phyloP scores from a whole-genome alignment of 2,329 filamentous ascomycete species.

The Alternaria incomplexa region DNA sequence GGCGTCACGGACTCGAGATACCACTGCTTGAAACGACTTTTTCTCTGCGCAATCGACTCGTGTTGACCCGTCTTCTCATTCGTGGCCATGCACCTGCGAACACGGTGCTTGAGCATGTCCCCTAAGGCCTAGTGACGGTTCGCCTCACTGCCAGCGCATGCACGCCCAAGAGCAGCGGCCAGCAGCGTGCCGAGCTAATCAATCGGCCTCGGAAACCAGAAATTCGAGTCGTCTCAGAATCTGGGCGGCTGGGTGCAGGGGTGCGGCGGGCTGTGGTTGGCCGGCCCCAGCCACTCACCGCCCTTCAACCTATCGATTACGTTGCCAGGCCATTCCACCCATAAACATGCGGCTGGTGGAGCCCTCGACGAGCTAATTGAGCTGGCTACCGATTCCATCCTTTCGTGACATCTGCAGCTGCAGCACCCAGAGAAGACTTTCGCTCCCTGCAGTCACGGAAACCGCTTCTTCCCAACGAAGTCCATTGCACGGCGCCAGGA shows the following conservation, averaged over 20 bases:
- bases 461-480: slow-evolving; percentile 7
- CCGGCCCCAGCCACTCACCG: slow-evolving; percentile 22
- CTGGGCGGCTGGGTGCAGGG: slow-evolving; percentile 22
- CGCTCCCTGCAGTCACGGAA: slow-evolving; percentile 7
- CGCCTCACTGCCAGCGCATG: slow-evolving; percentile 18
- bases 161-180: slow-evolving; percentile 5
- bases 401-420: slow-evolving; percentile 22
- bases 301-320: slow-evolving; percentile 27
- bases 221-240: slow-evolving; percentile 1
- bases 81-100: neutral
- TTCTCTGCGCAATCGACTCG: neutral
- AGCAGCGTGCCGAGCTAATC: neutral
- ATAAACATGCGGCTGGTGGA: slow-evolving; percentile 26
- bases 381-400: slow-evolving; percentile 29
- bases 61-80: neutral
- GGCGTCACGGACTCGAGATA: slow-evolving; percentile 20
- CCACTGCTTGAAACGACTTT: slow-evolving; percentile 8
- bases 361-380: slow-evolving; percentile 27
- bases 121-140: neutral
- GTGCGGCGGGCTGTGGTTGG: slow-evolving; percentile 23
- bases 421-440: neutral
- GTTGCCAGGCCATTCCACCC: slow-evolving; percentile 33
- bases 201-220: slow-evolving; percentile 11
- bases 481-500: slow-evolving; percentile 28
- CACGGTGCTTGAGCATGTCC: neutral